Conservation (phyloP, 176 grass and related monocot genomes). For the Poa annua region DNA sequence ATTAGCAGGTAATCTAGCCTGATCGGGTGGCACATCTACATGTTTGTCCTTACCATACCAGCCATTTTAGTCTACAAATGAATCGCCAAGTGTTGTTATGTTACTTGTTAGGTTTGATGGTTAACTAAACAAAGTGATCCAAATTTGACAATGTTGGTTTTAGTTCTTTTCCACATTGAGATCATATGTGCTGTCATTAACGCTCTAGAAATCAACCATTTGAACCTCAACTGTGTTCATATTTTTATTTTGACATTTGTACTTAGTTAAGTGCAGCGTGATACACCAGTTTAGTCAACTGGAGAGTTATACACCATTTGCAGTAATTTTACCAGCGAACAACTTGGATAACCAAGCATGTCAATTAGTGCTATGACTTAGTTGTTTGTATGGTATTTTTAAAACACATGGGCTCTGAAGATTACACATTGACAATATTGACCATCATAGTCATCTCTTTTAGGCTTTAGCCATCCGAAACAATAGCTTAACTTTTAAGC, state of each 20-base stretch:
- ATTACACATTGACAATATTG: background rate
- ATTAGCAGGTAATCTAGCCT: slow-evolving; percentile 45
- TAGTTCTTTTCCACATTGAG: slow-evolving; percentile 37
- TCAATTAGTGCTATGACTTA: background rate
- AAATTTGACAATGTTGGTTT: slow-evolving; percentile 35
- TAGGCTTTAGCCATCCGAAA: background rate
- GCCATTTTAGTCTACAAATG: slow-evolving; percentile 1
- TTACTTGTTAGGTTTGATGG: slow-evolving; percentile 31
- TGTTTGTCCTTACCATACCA: slow-evolving; percentile 41
- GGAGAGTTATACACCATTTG: background rate
- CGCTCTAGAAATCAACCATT: slow-evolving; percentile 37
- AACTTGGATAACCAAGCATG: slow-evolving; percentile 29
- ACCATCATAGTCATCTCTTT: slow-evolving; percentile 17
- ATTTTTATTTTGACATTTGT: slow-evolving; percentile 28
- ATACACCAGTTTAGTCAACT: slow-evolving; percentile 22
- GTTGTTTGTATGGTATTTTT: background rate
- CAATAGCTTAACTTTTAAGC: background rate
- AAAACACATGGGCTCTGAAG: slow-evolving; percentile 19
- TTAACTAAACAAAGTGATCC: slow-evolving; percentile 48
- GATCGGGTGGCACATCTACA: slow-evolving; percentile 32
- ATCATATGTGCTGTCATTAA: slow-evolving; percentile 40
- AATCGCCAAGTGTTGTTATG: slow-evolving; percentile 10
- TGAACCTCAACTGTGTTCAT: slow-evolving; percentile 28
- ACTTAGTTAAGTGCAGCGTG: slow-evolving; percentile 7
- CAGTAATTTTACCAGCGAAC: background rate